Evolutionary conservation across 495 filamentous ascomycete species (phyloP), one percentile per base, ranked within the genome.

Genomic region (Mytilinidion resinicola): DNA sequence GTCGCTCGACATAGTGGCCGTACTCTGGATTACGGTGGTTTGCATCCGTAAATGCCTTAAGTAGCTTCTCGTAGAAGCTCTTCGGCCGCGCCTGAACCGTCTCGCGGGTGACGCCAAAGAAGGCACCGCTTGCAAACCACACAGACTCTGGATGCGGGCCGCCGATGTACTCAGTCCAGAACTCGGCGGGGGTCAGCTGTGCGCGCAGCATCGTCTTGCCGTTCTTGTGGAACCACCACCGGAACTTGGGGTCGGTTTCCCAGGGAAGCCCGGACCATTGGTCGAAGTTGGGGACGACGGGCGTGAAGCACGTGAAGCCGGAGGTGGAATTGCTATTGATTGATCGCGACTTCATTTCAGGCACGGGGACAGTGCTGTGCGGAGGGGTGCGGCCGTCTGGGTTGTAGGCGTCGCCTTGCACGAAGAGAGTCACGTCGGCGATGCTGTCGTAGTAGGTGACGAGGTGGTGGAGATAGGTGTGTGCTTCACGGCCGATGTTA

Each of bases 391-490:
- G 15, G 15, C 42, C 42, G 20, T 46, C 42, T 36, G 68, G 61
- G 38, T 73, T 72, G 43, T 78, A 74, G 37, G 72, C 60, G 36
- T 73, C 69, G 8, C 73, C 75, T 66, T 77, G 76, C 17, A 78
- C 67, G 61, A 78, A 78, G 49, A 78, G 55, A 1, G 75, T 78
- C 56, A 78, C 70, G 35, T 66, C 63, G 19, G 76, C 74, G 8
- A 78, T 67, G 9, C 63, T 49, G 43, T 78, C 73, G 71, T 74
- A 79, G 38, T 70, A 57, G n/a, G 62, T 55, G 2, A 73, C 49
- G 44, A 79, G 76, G 51, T 79, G 76, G 52, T 63, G 37, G 33
- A 79, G 74, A 56, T 76, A 79, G 15, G 76, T 76, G 6, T 71
- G 74, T 14, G 71, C 70, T 64, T 78, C 76, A 0, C 76, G 65